Base-by-base conservation (phyloP, 495 filamentous ascomycete genomes). In the Aspergillus hancockii region DNA sequence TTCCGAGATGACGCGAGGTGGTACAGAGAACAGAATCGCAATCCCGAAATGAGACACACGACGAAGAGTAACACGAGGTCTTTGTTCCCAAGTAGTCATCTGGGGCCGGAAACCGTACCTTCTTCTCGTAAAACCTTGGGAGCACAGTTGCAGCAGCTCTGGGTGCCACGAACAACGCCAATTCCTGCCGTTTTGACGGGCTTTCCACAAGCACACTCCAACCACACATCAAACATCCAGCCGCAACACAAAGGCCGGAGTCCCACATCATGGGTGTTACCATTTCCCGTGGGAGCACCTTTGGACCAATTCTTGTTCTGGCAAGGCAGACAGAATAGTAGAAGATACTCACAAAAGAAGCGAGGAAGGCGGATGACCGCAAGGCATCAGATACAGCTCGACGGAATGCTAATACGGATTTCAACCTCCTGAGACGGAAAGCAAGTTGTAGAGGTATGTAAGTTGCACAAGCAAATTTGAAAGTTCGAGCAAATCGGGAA, bases 321-420 rank as follows among this genome's bases (percentile, higher is more conserved):
- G 88, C 80, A 0, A 97, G 83, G 67, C 93, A 97, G 8, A 97
- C 89, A 28, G 86, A 85, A 70, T 96, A 96, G 74, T 93, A 97
- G 62, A 94, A 95, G 2, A 93, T 76, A 10, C 83, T 75, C 58
- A 96, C 88, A 70, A 95, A 96, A 0, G 88, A 78, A 1, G 86
- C 91, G 2, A 97, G 80, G 72, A 97, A 97, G 3, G 88, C 80
- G 8, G 92, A 93, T 16, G 90, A 94, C 46, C 89, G 85, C 12
- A 81, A 68, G 1, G 90, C 85, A 28, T 87, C 88, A 18, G 76
- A 58, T 50, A 89, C 30, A 3, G 89, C 88, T 18, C 74, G 73
- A 45, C 66, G 58, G 5, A 82, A 19, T 5, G 69, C 67, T 36
- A 61, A 60, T 46, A 62, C 52, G n/a, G 67, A 72, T 14, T 80